Conservation (phyloP, 306 rosid genomes). For the Inga leiocalycina region DNA sequence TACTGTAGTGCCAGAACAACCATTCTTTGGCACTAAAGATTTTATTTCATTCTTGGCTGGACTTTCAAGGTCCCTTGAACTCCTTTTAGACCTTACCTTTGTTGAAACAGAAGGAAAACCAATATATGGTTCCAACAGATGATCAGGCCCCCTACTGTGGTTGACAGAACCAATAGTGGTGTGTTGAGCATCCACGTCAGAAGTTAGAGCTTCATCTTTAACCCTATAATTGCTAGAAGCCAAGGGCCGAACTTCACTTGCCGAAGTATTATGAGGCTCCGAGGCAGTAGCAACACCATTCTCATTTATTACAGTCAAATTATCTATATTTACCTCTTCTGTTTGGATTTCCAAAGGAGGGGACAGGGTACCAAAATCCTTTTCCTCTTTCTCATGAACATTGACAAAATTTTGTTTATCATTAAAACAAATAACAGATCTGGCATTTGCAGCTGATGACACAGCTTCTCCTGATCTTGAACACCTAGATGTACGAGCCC, state of each 20-base stretch:
- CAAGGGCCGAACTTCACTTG: slow-evolving; percentile 41
- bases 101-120: slow-evolving; percentile 52
- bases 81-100: slow-evolving; percentile 64
- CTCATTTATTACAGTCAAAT: slow-evolving; percentile 38
- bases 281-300: slow-evolving; percentile 43
- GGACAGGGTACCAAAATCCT: slow-evolving; percentile 34
- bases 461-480: slow-evolving; percentile 58
- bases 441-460: slow-evolving; percentile 48
- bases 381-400: slow-evolving; percentile 49
- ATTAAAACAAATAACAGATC: slow-evolving; percentile 41
- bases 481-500: slow-evolving; percentile 78
- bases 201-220: slow-evolving; percentile 49
- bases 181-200: slow-evolving; percentile 44
- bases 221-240: slow-evolving; percentile 44
- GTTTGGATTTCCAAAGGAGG: slow-evolving; percentile 47
- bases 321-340: slow-evolving; percentile 39
- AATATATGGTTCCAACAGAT: slow-evolving; percentile 49
- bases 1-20: slow-evolving; percentile 43
- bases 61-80: slow-evolving; percentile 58
- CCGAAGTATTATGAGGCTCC: slow-evolving; percentile 42
- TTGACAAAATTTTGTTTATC: slow-evolving; percentile 44
- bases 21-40: slow-evolving; percentile 49
- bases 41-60: slow-evolving; percentile 58
- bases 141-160: slow-evolving; percentile 40
- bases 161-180: slow-evolving; percentile 38